Evolutionary conservation across 805 yeast genomes (phyloP), one percentile per base, ranked within the genome.

Genomic region (Sugiyamaella americana): DNA sequence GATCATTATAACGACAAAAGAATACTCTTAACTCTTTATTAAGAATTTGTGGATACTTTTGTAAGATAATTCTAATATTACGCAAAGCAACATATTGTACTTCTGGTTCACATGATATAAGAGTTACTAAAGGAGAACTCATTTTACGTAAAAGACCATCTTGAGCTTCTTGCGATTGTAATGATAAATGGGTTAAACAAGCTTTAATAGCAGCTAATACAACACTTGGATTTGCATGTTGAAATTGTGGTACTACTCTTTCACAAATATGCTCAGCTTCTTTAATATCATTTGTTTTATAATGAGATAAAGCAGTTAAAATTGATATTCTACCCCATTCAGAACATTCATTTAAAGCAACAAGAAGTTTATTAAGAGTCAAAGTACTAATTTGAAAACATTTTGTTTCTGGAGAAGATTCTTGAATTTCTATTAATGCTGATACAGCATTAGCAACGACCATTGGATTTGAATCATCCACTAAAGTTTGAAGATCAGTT

Each of bases 251-350:
- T 6, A 86, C 77, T 6, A 87, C 88, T 52, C 96, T 75, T 58
- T 91, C 97, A 51, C 91, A 76, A 46, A 91, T 86, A 59, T 86
- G 88, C 50, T 76, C 79, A 1, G 95, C 88, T 61, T 89, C 96
- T 13, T 74, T 69, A 2, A 69, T 62, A 40, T 73, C 76, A 1
- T 61, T 58, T 0, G 94, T 72, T 3, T 70, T 61, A 62, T 82
- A 91, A 40, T 83, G 89, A 4, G 87, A 74, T 53, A 93, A 68
- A 1, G 96, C 88, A 1, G 85, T 78, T 49, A 93, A 72, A 38
- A 93, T 85, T 1, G 97, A 79, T 54, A 93, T 84, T 59, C 98
- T 77, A 8, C 98, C 98, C 99, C 99, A 93, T 68, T 93, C 99
- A 0, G 98, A 89, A 68, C 98, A 91, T 68, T 93, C 99, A 64